These are phyloP conservation scores for Xylaria arbuscula DNA, from an alignment of 2,329 filamentous ascomycete species.

Conservation along the genomic window DNA sequence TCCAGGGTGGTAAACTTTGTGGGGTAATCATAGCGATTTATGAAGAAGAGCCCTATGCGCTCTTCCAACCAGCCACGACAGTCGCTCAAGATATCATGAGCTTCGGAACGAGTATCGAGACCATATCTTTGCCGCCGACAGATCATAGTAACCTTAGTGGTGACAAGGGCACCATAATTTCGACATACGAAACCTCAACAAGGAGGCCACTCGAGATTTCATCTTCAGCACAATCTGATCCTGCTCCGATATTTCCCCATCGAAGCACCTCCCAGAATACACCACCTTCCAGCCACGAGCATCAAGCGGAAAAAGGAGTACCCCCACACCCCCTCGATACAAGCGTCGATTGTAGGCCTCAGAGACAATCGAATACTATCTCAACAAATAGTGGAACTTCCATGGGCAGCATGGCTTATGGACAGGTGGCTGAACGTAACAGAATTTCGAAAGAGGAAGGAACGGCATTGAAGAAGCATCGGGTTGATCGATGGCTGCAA, in stretches of 20 bases:
- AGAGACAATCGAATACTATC: too few species aligned
- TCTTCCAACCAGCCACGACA: neutral
- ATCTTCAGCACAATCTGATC: neutral
- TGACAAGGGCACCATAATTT: neutral
- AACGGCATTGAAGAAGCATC: too few species aligned
- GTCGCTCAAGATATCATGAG: neutral
- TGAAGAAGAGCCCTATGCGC: conserved; percentile 8
- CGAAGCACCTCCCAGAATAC: neutral
- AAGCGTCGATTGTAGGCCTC: too few species aligned
- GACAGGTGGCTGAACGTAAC: too few species aligned
- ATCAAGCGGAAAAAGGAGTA: neutral
- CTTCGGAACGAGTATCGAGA: conserved; percentile 1
- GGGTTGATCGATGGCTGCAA: too few species aligned
- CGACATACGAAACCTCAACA: neutral
- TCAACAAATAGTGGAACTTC: too few species aligned
- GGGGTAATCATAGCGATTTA: conserved; percentile 15
- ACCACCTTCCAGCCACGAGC: neutral
- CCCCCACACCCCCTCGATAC: too few species aligned
- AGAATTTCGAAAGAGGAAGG: too few species aligned
- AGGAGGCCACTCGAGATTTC: neutral
- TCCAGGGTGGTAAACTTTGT: neutral
- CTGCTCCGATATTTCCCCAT: neutral
- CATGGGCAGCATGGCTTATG: too few species aligned
- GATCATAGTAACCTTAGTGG: neutral
- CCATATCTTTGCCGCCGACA: conserved; percentile 1